A percentile compares a stretch with the other conserved stretches of the same genome.
Evolutionary conservation across 2,329 filamentous ascomycete species (phyloP).

Genomic region (Pseudogymnoascus sp.): DNA sequence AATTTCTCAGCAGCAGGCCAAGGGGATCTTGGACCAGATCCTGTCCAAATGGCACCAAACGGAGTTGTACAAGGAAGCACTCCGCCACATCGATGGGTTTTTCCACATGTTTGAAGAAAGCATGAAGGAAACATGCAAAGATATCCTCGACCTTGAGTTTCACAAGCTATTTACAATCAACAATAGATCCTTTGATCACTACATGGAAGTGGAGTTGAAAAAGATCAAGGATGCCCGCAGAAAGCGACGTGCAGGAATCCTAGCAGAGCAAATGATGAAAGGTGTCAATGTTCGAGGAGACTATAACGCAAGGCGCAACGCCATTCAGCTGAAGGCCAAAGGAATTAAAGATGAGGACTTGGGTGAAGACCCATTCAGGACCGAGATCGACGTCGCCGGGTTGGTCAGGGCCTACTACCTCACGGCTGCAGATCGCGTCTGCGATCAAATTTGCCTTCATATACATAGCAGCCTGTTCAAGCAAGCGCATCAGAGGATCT

Average conservation of each 20-base stretch:
- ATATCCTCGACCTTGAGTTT: conserved; percentile 44
- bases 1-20: conserved; percentile 35
- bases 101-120: neutral
- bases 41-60: conserved; percentile 41
- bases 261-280: conserved; percentile 16
- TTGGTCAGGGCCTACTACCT: conserved; percentile 63
- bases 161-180: conserved; percentile 52
- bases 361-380: conserved; percentile 47
- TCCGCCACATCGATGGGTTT: conserved; percentile 30
- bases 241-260: conserved; percentile 40
- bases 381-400: conserved; percentile 54
- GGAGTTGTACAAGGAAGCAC: conserved; percentile 42
- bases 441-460: conserved; percentile 37
- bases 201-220: conserved; percentile 39
- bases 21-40: conserved; percentile 36
- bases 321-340: conserved; percentile 3
- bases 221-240: conserved; percentile 42
- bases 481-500: conserved; percentile 10
- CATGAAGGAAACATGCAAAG: conserved; percentile 31
- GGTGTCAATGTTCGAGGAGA: neutral
- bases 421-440: conserved; percentile 55
- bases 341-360: conserved; percentile 31
- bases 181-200: conserved; percentile 37
- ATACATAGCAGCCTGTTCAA: conserved; percentile 14
- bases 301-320: neutral